Percentiles rank a stretch among this genome's conserved stretches.
Evolutionary conservation across 306 rosid genomes (phyloP).

Genomic region (Cicer yamashitae): DNA sequence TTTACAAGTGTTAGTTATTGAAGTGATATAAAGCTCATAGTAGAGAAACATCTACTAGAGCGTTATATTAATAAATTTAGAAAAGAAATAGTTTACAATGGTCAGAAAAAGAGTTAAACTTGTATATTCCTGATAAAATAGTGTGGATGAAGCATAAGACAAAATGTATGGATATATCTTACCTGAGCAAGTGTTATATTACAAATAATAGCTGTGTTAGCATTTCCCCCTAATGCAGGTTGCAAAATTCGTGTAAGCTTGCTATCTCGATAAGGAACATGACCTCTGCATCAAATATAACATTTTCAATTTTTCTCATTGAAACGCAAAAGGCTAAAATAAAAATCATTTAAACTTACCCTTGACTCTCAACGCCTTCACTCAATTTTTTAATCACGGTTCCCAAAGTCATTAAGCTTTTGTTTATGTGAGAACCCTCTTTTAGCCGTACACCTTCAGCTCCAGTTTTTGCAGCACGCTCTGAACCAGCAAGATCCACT

Average conservation of each 20-base stretch:
- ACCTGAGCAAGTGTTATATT: slow-evolving; percentile 96
- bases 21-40: slow-evolving; percentile 16
- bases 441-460: slow-evolving; percentile 95
- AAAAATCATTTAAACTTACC: slow-evolving; percentile 61
- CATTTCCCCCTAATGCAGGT: slow-evolving; percentile 97
- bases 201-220: slow-evolving; percentile 95
- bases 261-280: slow-evolving; percentile 98
- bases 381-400: slow-evolving; percentile 97
- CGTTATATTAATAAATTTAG: slow-evolving; percentile 18
- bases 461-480: slow-evolving; percentile 98
- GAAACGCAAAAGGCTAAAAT: slow-evolving; percentile 32
- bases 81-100: slow-evolving; percentile 25
- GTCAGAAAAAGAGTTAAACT: slow-evolving; percentile 7
- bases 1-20: not conserved
- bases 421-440: slow-evolving; percentile 98
- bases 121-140: slow-evolving; percentile 6
- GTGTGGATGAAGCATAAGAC: slow-evolving; percentile 24
- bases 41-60: slow-evolving; percentile 10
- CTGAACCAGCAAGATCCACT: slow-evolving; percentile 99
- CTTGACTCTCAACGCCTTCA: slow-evolving; percentile 98
- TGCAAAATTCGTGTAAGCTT: slow-evolving; percentile 96
- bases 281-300: slow-evolving; percentile 70
- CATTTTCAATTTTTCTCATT: slow-evolving; percentile 22
- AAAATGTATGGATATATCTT: slow-evolving; percentile 18
- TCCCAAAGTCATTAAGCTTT: slow-evolving; percentile 95